These are phyloP conservation scores for Neonectria sp. DNA, from an alignment of 2,329 filamentous ascomycete genomes.

Conservation along the genomic window DNA sequence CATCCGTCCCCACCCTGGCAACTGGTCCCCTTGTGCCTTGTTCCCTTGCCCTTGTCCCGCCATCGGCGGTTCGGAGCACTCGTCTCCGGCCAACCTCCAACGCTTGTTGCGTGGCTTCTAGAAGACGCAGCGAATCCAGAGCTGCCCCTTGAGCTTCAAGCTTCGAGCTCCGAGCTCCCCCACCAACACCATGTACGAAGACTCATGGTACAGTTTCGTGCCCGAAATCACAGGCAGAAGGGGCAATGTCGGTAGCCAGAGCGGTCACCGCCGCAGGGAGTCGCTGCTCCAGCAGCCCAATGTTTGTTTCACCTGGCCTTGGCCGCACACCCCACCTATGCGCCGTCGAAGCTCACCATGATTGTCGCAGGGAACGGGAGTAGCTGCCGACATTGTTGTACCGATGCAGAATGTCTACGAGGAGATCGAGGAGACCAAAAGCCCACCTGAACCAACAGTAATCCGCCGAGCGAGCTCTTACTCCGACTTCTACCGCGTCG, in stretches of 20 bases:
- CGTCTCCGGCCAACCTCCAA: constrained; percentile 48
- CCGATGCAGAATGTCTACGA: constrained; percentile 73
- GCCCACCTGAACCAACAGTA: constrained; percentile 77
- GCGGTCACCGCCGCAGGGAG: constrained; percentile 75
- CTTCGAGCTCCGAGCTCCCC: constrained; percentile 36
- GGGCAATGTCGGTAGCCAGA: constrained; percentile 59
- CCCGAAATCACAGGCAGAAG: constrained; percentile 71
- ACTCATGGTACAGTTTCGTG: constrained; percentile 87
- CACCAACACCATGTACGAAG: constrained; percentile 78
- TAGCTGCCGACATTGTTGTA: constrained; percentile 65
- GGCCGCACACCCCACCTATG: constrained; percentile 30
- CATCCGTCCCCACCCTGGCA: constrained; percentile 23
- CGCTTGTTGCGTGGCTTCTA: constrained; percentile 50
- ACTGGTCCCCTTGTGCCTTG: not conserved
- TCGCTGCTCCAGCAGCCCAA: constrained; percentile 79
- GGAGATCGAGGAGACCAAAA: constrained; percentile 67
- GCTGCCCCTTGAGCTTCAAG: constrained; percentile 23
- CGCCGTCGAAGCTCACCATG: constrained; percentile 45
- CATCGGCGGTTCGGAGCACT: constrained; percentile 50
- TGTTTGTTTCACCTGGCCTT: constrained; percentile 55
- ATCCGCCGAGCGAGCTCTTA: constrained; percentile 80
- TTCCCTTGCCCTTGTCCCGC: constrained; percentile 31
- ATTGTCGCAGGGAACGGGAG: constrained; percentile 65
- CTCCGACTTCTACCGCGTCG: constrained; percentile 80
- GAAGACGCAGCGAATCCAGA: constrained; percentile 36